A percentile compares a stretch with the other conserved stretches of the same genome.
Evolutionary conservation across 345 rosid genomes (phyloP).

Genomic region (Acer yangbiense): DNA sequence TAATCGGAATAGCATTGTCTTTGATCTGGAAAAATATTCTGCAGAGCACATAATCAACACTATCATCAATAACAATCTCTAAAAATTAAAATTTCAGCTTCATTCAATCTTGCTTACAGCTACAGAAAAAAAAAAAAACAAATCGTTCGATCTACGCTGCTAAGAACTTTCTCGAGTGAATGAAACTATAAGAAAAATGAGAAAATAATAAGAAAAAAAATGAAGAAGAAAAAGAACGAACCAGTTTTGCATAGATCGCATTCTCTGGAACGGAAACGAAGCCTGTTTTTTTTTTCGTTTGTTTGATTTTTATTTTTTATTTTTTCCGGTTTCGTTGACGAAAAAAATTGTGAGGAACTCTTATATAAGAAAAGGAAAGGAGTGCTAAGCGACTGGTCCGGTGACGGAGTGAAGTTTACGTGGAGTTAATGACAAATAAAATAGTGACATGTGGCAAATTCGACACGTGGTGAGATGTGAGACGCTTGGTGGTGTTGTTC

Average conservation of each 20-base stretch:
- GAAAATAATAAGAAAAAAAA: not conserved
- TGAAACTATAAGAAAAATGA: not conserved
- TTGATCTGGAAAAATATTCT: slow-evolving; percentile 22
- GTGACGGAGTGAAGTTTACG: not conserved
- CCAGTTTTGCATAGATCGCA: slow-evolving; percentile 28
- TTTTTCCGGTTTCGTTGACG: not conserved
- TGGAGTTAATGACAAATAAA: slow-evolving; percentile 8
- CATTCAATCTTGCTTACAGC: no score
- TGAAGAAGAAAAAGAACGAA: not conserved
- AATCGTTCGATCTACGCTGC: not conserved
- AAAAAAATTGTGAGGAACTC: slow-evolving; percentile 4
- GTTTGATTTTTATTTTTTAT: not conserved
- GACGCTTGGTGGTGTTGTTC: slow-evolving; percentile 30
- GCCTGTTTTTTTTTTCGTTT: not conserved
- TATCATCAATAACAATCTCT: not conserved
- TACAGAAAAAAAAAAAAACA: no score
- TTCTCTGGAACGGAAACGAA: slow-evolving; percentile 18
- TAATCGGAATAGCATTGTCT: slow-evolving; percentile 36
- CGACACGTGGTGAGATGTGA: slow-evolving; percentile 32
- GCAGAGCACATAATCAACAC: not conserved
- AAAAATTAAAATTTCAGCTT: not conserved
- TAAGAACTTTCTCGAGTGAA: not conserved
- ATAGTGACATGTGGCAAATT: slow-evolving; percentile 1
- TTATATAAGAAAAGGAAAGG: no score
- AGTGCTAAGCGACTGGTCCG: no score